Evolutionary conservation across 2,329 filamentous ascomycete species (phyloP), one percentile per base, ranked within the genome.

Genomic region (Xylariomycetidae sp.): DNA sequence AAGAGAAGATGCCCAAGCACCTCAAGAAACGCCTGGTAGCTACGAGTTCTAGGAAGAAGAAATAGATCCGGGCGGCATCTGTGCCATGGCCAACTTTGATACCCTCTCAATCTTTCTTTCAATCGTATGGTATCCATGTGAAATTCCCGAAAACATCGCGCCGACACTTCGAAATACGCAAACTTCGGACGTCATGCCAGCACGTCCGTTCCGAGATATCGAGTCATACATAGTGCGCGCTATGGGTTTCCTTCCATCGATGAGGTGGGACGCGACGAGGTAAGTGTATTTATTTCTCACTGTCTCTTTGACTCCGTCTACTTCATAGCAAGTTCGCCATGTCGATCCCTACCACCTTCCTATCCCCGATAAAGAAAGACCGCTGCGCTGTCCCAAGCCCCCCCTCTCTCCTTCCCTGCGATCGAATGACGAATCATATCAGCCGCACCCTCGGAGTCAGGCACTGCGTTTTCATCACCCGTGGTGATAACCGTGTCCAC

Each of bases 1-100:
- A 90, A 60, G 84, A 85, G 4, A 98, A 98, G 70, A 94, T 98
- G 64, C 90, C 92, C 1, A 98, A 98, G 65, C 79, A 93, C 56
- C 46, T 95, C 20, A 98, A 98, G 74, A 96, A 95, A 70, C 85
- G 83, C 57, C 62, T 94, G 37, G 76, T 94, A 17, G 73, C 71
- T 35, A 67, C 68, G 42, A 70, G 72, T 12, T 68, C 76, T 35
- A 67, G 76, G 46, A 76, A 74, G 52, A 82, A 84, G 65, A 81
- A 74, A 57, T 74, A 67, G 52, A 57, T 13, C 12, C 12, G 15
- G 28, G 26, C 35, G 17, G 19, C 24, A 17, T 35, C 13, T 26
- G 10, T 17, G 14, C 17, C 30, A 13, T 14, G 13, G 17, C 16
- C 14, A 25, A 10, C 15, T 17, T 9, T 29, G 9, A 17, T 19